Evolutionary conservation across 1,284 basidiomycete genomes (phyloP), one percentile per base, ranked within the genome.

Genomic region (Grifola frondosa): DNA sequence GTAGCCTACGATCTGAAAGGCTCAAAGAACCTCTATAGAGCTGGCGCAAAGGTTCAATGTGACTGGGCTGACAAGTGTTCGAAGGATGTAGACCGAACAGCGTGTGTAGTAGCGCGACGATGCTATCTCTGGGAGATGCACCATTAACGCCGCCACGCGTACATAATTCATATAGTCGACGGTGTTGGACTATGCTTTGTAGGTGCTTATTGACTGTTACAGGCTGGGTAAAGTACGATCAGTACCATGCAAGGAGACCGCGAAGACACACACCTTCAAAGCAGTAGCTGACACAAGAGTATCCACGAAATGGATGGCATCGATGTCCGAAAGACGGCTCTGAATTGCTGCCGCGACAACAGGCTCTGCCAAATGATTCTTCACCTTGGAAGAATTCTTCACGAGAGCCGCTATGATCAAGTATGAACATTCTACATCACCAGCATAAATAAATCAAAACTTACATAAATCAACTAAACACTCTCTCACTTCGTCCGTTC

Each of bases 1-100:
- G 65, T 1, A 97, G 65, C 35, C 70, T 73, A 13, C 76, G 73
- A 60, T 97, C 94, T 0, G 81, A 57, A 1, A 48, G 43, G 0
- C 79, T 77, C 23, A 88, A 62, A 0, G 86, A 86, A 1, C 88
- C 93, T 4, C 76, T 67, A 61, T 97, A 97, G 1, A 93, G 66
- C 6, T 66, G 68, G 23, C 88, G 65, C 21, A 96, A 70, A 1
- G 90, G 88, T 40, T 88, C 81, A 37, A 95, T 66, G 52, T 93
- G 88, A 8, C 81, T 84, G 7, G 84, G 75, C 59, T 94, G 91
- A 56, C 89, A 91, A 1, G 91, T 85, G 53, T 90, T 90, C 15
- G 74, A 67, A 0, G 91, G 86, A 56, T 91, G 82, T 11, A 84
- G 73, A 42, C 77, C 63, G 69, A 94, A 95, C 3, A 95, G 70